phyloP scores from a whole-genome alignment of 345 rosid genomes.

The Excoecaria cochinchinensis region DNA sequence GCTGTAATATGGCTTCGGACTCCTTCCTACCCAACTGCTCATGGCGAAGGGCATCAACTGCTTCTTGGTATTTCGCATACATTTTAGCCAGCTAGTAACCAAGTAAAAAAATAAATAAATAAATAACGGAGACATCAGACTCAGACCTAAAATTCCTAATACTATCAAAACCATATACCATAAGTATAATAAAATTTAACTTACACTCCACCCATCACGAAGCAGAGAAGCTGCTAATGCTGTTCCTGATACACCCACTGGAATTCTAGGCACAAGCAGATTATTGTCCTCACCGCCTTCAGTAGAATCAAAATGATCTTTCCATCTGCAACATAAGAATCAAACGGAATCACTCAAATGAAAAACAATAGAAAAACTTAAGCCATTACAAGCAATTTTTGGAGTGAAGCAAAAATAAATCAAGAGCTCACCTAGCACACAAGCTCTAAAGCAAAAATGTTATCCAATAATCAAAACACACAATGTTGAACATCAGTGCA shows the following conservation, averaged over 20 bases:
- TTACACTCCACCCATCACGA: conserved; percentile 99
- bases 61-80: conserved; percentile 95
- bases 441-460: background rate
- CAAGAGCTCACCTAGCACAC: background rate
- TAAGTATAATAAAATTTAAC: conserved; percentile 28
- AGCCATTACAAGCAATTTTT: background rate
- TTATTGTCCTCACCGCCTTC: conserved; percentile 47
- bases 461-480: background rate
- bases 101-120: background rate
- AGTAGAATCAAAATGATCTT: conserved; percentile 35
- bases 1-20: conserved; percentile 78
- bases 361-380: background rate
- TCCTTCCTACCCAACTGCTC: conserved; percentile 96
- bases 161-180: conserved; percentile 1
- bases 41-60: conserved; percentile 90
- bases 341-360: background rate
- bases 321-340: conserved; percentile 36
- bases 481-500: background rate
- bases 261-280: conserved; percentile 63
- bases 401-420: background rate
- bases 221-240: conserved; percentile 91
- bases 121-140: conserved; percentile 5
- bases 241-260: conserved; percentile 90
- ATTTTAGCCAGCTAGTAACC: conserved; percentile 72
- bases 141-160: too few relatives aligned